Conservation (phyloP, 345 rosid genomes). For the Anastatica hierochuntica region DNA sequence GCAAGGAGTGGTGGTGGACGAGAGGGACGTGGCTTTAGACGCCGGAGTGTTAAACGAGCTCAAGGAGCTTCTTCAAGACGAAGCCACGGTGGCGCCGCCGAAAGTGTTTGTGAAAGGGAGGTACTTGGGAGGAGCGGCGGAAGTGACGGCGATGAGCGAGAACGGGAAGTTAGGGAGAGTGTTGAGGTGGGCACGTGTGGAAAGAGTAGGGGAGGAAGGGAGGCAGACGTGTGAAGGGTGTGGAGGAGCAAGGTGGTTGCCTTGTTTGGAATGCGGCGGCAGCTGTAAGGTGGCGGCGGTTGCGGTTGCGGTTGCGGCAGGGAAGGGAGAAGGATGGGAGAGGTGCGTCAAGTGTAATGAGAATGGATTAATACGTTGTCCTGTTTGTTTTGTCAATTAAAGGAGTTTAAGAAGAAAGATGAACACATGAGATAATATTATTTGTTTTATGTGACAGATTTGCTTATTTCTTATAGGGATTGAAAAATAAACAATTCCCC, state of each 20-base stretch:
- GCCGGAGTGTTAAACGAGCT: conserved; percentile 61
- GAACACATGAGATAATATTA: background rate
- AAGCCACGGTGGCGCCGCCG: conserved; percentile 38
- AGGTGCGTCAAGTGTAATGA: conserved; percentile 75
- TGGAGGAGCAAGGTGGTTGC: conserved; percentile 83
- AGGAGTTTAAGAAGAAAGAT: no score
- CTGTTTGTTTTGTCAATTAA: conserved; percentile 37
- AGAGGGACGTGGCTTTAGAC: conserved; percentile 82
- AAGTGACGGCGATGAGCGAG: conserved; percentile 61
- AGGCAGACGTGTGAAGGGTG: conserved; percentile 73
- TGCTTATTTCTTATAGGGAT: background rate
- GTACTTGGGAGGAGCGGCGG: conserved; percentile 72
- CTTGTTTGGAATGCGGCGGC: conserved; percentile 82
- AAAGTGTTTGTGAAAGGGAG: conserved; percentile 78
- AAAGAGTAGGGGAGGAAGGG: conserved; percentile 46
- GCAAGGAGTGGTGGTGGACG: conserved; percentile 60
- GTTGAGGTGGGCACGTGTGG: conserved; percentile 52
- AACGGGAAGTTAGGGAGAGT: conserved; percentile 56
- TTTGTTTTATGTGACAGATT: background rate
- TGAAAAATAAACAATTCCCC: background rate
- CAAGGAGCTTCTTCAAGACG: conserved; percentile 44
- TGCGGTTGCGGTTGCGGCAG: conserved; percentile 20
- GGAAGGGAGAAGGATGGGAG: conserved; percentile 38
- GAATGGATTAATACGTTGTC: conserved; percentile 73
- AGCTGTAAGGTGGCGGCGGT: conserved; percentile 59